Base-by-base conservation (phyloP, 2,329 filamentous ascomycete genomes). In the Cyphellophora attinorum region DNA sequence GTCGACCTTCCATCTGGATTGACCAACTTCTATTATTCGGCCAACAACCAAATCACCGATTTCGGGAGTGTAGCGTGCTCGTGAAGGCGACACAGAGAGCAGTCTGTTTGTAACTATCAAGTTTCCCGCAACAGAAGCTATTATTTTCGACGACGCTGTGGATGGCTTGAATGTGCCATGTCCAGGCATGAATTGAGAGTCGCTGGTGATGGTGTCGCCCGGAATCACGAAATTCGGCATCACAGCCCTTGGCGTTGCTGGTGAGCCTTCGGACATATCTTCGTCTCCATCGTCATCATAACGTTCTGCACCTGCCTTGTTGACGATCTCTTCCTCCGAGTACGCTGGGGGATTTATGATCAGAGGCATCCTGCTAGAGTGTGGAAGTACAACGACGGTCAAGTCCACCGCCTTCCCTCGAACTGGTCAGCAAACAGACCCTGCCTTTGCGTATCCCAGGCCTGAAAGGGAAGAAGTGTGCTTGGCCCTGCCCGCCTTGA, bases 151-250 rank as follows among this genome's bases (percentile, higher is more conserved):
- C 4, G 35, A 8, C 6, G 44, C 30, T n/a, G 39, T 30, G 31
- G 45, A 40, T 33, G 72, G 69, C 30, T 83, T 68, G 58, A 85
- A 94, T 32, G 91, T 98, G 48, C 91, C 91, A 64, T 98, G 91
- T 51, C 91, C 91, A 64, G 42, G 77, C 89, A 96, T 96, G 85
- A 85, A 96, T 67, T 95, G 86, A n/a, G 85, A 73, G 59, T 95
- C 86, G 45, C 79, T 74, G 8, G 89, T 95, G 49, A 96, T 84
- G 41, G 81, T 64, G 55, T 93, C 83, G 52, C 89, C 91, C 1
- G 89, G 89, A 1, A 88, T 94, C 48, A 94, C 80, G 47, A 95
- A 81, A 61, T 59, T 37, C n/a, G 28, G 27, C 11, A 38, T 40
- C 18, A 16, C 6, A 15, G 27, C 27, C 14, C 4, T 13, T 6